Percentiles rank a stretch among this genome's conserved stretches.
These are phyloP conservation scores for Kuraishia cidri DNA, from an alignment of 805 yeast genomes.

Conservation along the genomic window DNA sequence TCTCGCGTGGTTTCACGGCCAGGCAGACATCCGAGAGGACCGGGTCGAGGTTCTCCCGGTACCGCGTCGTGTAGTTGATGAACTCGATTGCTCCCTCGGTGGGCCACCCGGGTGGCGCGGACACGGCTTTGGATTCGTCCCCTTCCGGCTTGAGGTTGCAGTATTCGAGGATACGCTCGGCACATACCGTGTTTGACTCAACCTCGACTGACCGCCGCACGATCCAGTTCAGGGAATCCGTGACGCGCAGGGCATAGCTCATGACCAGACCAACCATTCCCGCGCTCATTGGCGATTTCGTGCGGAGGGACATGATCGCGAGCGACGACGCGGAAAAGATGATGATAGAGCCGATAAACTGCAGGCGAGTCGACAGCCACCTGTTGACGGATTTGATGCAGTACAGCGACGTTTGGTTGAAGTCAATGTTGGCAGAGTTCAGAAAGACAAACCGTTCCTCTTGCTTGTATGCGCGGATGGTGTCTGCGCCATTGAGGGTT, in stretches of 20 bases:
- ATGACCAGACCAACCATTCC: conserved; percentile 59
- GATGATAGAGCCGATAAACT: conserved; percentile 49
- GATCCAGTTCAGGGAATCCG: conserved; percentile 42
- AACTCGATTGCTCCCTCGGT: conserved; percentile 38
- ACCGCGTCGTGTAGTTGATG: conserved; percentile 45
- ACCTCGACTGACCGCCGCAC: conserved; percentile 56
- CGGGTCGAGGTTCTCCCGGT: conserved; percentile 49
- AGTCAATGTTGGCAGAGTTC: conserved; percentile 42
- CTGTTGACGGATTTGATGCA: conserved; percentile 48
- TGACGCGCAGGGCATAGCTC: conserved; percentile 54
- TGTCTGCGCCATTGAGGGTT: conserved; percentile 66
- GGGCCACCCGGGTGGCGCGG: conserved; percentile 52
- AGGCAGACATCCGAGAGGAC: conserved; percentile 42
- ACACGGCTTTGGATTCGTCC: conserved; percentile 36
- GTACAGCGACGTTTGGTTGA: conserved; percentile 35
- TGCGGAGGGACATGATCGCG: conserved; percentile 28
- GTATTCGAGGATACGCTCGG: conserved; percentile 90
- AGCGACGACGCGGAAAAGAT: conserved; percentile 41
- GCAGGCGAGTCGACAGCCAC: conserved; percentile 58
- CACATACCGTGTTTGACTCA: conserved; percentile 64
- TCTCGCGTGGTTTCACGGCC: conserved; percentile 43
- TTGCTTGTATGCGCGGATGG: conserved; percentile 74
- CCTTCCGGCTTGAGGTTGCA: conserved; percentile 75
- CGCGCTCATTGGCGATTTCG: conserved; percentile 35
- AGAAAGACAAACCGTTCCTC: conserved; percentile 48